These are phyloP conservation scores for Sungouiella blattae DNA, from an alignment of 805 yeast genomes.

Conservation along the genomic window DNA sequence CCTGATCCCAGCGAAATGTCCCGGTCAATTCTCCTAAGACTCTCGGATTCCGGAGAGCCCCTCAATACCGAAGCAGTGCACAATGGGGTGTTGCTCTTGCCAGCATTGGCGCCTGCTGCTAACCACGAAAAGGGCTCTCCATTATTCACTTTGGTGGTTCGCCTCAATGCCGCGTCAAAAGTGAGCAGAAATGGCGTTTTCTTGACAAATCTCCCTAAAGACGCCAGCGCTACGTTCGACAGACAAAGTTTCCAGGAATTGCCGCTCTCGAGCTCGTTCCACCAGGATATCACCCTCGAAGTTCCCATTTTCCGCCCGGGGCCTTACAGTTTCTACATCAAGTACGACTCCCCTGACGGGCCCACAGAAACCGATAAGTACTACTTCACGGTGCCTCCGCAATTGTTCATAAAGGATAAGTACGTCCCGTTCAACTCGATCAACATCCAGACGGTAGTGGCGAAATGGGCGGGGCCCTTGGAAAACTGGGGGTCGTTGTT, in stretches of 20 bases:
- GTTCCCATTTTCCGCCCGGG: conserved; percentile 72
- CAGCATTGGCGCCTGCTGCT: conserved; percentile 37
- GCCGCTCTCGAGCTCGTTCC: conserved; percentile 54
- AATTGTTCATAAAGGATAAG: conserved; percentile 51
- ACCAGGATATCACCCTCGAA: conserved; percentile 57
- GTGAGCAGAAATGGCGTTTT: conserved; percentile 68
- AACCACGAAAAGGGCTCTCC: conserved; percentile 34
- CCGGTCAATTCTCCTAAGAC: conserved; percentile 39
- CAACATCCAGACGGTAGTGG: conserved; percentile 78
- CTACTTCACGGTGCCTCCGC: conserved; percentile 80
- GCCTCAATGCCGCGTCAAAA: conserved; percentile 71
- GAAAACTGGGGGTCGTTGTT: conserved; percentile 68
- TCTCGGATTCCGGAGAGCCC: conserved; percentile 49
- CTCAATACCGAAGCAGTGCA: conserved; percentile 29
- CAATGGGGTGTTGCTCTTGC: conserved; percentile 51
- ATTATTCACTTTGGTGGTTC: conserved; percentile 52
- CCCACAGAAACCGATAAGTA: conserved; percentile 50
- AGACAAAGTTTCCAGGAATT: conserved; percentile 54
- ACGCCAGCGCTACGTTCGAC: conserved; percentile 40
- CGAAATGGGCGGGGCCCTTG: conserved; percentile 84
- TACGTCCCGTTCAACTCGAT: conserved; percentile 73
- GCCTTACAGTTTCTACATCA: conserved; percentile 68
- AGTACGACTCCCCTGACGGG: conserved; percentile 42
- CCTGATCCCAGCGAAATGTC: no score
- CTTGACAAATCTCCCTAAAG: conserved; percentile 68